Evolutionary conservation across 768 basidiomycete species (phyloP), one percentile per base, ranked within the genome.

Genomic region (Coprinopsis marcescibilis): DNA sequence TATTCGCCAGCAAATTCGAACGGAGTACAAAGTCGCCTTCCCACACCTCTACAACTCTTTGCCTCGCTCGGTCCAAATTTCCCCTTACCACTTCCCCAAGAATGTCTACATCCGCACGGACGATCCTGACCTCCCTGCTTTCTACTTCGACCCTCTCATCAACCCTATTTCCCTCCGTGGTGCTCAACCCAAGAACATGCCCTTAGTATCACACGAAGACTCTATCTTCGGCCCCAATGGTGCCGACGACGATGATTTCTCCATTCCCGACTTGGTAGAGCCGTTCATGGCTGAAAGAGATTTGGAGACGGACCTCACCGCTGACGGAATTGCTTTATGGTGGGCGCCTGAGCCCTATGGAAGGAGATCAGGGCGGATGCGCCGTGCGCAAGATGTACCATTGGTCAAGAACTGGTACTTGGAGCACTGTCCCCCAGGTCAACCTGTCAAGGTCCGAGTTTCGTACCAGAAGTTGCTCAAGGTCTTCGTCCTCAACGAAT

Each of bases 41-140:
- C 95, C 96, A 25, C 95, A 99, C 60, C 77, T 99, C 1, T 99
- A 99, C 70, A 99, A 99, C 68, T 96, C 96, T 27, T 76, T 96
- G 7, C 96, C 96, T 37, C 89, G 95, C 25, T 90, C 92, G 20
- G 93, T 99, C 46, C 86, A 79, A 45, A 85, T 99, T 45, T 87
- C 89, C 15, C 80, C 85, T 10, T 98, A 98, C 64, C 96, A 99
- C 61, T 73, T 73, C 21, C 89, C 93, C 20, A 97, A 98, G 74
- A 97, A 90, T 62, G 93, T 99, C 43, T 99, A 98, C 68, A 97
- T 99, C 65, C 90, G 94, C 49, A 97, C 94, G 26, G 96, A 99
- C 51, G 94, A 99, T 60, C 96, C 96, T n/a, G 95, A 99, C 69
- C 77, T 99, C 15, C 95, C 95, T 11, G 93, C 96, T 0, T 99